Evolutionary conservation across 129 eudicot genomes (phyloP).

Genomic region (Saposhnikovia divaricata): DNA sequence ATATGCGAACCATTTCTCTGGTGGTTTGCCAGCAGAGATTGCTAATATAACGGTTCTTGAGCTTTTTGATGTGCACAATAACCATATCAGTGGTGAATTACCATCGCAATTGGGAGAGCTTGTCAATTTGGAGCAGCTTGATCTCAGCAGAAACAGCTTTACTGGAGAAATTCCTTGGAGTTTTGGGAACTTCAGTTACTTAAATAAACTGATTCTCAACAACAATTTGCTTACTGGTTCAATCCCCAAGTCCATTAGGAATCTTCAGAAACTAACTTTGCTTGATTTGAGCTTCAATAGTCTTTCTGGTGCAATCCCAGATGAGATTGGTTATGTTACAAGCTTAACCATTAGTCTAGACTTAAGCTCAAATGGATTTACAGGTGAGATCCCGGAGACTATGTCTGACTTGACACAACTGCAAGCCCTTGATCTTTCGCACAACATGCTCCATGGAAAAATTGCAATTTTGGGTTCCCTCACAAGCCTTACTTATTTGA

Average conservation of each 20-base stretch:
- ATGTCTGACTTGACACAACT: slow-evolving; percentile 68
- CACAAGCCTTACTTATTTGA: slow-evolving; percentile 71
- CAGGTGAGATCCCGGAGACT: slow-evolving; percentile 71
- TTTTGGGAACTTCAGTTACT: slow-evolving; percentile 84
- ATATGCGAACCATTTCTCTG: slow-evolving; percentile 74
- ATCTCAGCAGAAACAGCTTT: slow-evolving; percentile 79
- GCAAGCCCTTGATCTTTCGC: slow-evolving; percentile 88
- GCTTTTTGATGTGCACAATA: slow-evolving; percentile 85
- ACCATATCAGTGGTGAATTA: slow-evolving; percentile 64
- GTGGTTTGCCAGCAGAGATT: slow-evolving; percentile 62
- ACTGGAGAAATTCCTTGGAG: slow-evolving; percentile 66
- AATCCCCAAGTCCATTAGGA: slow-evolving; percentile 52
- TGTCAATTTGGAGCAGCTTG: slow-evolving; percentile 89
- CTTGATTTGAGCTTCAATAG: slow-evolving; percentile 88
- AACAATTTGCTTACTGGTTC: slow-evolving; percentile 64
- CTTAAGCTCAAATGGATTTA: slow-evolving; percentile 62
- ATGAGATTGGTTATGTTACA: slow-evolving; percentile 65
- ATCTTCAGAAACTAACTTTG: slow-evolving; percentile 75
- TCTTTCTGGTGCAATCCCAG: slow-evolving; percentile 65
- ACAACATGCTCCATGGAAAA: slow-evolving; percentile 56
- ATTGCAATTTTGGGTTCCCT: slow-evolving; percentile 58
- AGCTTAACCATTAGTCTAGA: slow-evolving; percentile 87
- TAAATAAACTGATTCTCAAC: slow-evolving; percentile 78
- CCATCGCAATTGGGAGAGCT: slow-evolving; percentile 65
- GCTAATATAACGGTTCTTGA: slow-evolving; percentile 74